Base-by-base conservation (phyloP, 2,329 filamentous ascomycete species). In the Pseudogymnoascus sp. region DNA sequence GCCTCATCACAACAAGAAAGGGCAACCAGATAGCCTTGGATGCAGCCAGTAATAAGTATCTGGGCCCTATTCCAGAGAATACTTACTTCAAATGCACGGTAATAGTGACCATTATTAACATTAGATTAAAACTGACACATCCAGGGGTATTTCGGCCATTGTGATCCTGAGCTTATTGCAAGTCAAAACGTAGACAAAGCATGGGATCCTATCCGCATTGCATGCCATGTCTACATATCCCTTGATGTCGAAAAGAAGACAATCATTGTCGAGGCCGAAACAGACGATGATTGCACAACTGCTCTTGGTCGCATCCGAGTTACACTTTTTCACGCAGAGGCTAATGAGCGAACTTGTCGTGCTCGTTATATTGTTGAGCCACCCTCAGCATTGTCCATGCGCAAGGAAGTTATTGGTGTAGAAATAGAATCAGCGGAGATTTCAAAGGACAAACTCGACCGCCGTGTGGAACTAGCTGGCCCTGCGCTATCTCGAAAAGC, bases 291-390 rank as follows among this genome's bases (percentile, higher is more conserved):
- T 22, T 56, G 50, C n/a, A 22, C 6, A 7, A 22, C 50, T 4
- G 50, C 50, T 33, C 50, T 56, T 33, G 50, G 28, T 4, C 50
- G 50, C n/a, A 56, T 56, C 50, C 33, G 50, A 33, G 16, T 33
- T 6, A 56, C 50, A 3, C 28, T 56, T 10, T 56, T 56, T 33
- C 50, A 56, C 10, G 50, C 50, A 22, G 50, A 56, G 16, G 50
- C 50, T 33, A 56, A 56, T 16, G 50, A 56, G 50, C 50, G 50
- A 8, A 56, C 50, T 33, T 56, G 50, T 11, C 50, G 50, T 11
- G 50, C 50, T 14, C 50, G 50, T 22, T 69, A 67, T 26, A 65
- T 73, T 22, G 64, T 71, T 11, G 63, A 67, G 12, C 70, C 71
- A 2, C 71, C 71, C 8, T 65, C 38, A 33, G 59, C 59, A 33